Evolutionary conservation across 2,329 filamentous ascomycete genomes (phyloP), one percentile per base, ranked within the genome.

Genomic region (Stachybotrys chlorohalonatus): DNA sequence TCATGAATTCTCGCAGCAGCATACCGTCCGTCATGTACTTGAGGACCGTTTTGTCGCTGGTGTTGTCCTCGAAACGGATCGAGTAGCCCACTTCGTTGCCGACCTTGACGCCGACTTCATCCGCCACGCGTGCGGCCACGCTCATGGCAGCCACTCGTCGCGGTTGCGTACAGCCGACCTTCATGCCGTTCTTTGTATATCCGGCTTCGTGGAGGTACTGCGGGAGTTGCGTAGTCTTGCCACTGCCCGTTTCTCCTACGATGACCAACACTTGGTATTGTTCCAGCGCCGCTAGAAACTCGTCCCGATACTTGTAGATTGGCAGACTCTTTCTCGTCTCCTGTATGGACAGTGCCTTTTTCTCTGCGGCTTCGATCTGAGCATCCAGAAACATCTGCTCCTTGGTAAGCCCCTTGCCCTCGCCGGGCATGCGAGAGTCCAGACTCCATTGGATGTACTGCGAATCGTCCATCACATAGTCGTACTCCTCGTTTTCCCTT

Each of bases 1-100:
- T 93, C 73, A 96, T 83, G 60, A 96, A 88, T 67, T 96, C 90
- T 66, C 91, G 81, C 32, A 97, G 76, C 46, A 97, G 75, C 87
- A 97, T 95, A 67, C 94, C 94, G 65, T 99, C 94, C 0, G 94
- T 99, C 88, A 95, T 93, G 71, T 96, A 97, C 70, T 96, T 95
- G 54, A 99, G 73, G 7, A 93, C 78, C 0, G 94, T 97, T 73
- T 95, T 95, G 64, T 95, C 90, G 66, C 84, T 90, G 0, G 91
- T 95, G 59, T 86, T 85, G 70, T 96, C 90, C 67, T 99, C 94
- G 63, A 97, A 99, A 57, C 94, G 88, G 62, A 99, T 95, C 0
- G 87, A 86, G 68, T 96, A 99, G 15, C 94, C 94, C 31, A 97
- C 93, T 66, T 96, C 90, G 58, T 90, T 88, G 1, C 94, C 94